Percentiles rank a stretch among this genome's conserved stretches.
Conservation (phyloP, 495 filamentous ascomycete species). For the Podospora bellae-mahoneyi region DNA sequence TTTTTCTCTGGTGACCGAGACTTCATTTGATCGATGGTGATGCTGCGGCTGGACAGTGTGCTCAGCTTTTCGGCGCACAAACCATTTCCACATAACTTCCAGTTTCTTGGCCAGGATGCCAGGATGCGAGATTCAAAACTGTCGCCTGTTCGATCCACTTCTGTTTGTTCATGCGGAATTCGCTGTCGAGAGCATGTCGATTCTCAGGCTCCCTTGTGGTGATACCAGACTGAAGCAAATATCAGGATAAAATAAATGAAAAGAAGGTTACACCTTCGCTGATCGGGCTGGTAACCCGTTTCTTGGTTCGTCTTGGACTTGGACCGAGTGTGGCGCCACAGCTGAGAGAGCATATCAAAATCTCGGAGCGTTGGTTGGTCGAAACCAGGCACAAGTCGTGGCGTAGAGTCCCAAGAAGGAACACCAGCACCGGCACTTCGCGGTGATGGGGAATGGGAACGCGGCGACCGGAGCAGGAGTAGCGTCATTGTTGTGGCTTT, state of each 20-base stretch:
- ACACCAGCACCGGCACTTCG: background rate
- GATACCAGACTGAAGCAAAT: background rate
- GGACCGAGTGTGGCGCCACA: background rate
- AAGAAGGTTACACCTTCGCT: background rate
- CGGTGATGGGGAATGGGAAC: background rate
- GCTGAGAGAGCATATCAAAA: background rate
- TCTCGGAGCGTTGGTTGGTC: background rate
- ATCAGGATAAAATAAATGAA: background rate
- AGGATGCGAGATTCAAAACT: background rate
- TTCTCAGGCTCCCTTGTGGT: background rate
- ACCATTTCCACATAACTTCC: background rate
- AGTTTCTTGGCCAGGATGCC: background rate
- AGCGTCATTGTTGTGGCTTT: slow-evolving; percentile 18
- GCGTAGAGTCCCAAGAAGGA: background rate
- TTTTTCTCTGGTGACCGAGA: background rate
- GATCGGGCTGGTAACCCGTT: background rate
- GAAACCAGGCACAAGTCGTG: background rate
- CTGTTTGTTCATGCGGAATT: background rate
- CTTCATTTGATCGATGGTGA: background rate
- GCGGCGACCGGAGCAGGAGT: too few relatives aligned
- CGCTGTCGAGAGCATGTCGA: background rate
- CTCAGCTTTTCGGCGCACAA: background rate
- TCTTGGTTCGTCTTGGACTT: background rate
- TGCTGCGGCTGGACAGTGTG: background rate
- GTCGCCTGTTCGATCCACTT: background rate